Percentiles rank a stretch among this genome's conserved stretches.
phyloP scores from a whole-genome alignment of 2,329 filamentous ascomycete genomes.

The Neurospora sp. region DNA sequence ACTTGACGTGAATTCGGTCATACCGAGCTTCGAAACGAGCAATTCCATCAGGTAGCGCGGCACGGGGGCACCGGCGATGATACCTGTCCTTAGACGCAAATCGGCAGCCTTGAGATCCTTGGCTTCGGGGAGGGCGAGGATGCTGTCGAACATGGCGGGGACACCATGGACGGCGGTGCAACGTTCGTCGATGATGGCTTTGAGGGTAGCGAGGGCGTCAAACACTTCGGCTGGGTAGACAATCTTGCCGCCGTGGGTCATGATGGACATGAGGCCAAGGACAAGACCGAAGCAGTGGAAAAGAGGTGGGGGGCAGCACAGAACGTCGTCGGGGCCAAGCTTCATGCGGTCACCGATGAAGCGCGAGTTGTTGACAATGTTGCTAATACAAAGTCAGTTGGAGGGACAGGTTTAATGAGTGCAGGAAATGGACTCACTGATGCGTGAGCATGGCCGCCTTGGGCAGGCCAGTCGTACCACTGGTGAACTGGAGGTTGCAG shows the following conservation, averaged over 20 bases:
- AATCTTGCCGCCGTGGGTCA: slow-evolving; percentile 67
- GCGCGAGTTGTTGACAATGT: slow-evolving; percentile 54
- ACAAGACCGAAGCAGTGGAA: slow-evolving; percentile 84
- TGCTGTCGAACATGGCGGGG: slow-evolving; percentile 72
- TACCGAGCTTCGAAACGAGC: slow-evolving; percentile 60
- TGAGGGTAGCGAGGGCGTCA: slow-evolving; percentile 54
- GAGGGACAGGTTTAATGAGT: neutral
- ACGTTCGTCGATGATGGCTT: slow-evolving; percentile 53
- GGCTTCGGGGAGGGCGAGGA: slow-evolving; percentile 36
- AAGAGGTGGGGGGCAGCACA: slow-evolving; percentile 74
- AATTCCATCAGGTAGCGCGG: slow-evolving; percentile 65
- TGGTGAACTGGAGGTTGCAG: slow-evolving; percentile 66
- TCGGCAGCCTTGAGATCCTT: slow-evolving; percentile 28
- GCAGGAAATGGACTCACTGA: slow-evolving; percentile 34
- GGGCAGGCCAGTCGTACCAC: slow-evolving; percentile 62
- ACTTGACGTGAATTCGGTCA: slow-evolving; percentile 62
- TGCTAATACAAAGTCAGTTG: slow-evolving; percentile 27
- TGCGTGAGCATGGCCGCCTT: slow-evolving; percentile 69
- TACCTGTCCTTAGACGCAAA: slow-evolving; percentile 58
- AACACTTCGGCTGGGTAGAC: slow-evolving; percentile 70
- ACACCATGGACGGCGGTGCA: slow-evolving; percentile 74
- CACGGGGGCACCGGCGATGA: slow-evolving; percentile 69
- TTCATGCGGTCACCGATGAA: slow-evolving; percentile 68
- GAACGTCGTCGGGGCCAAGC: slow-evolving; percentile 52
- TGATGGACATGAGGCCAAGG: slow-evolving; percentile 59